Evolutionary conservation across 2,329 filamentous ascomycete genomes (phyloP).

Genomic region (Fusarium tricinctum): DNA sequence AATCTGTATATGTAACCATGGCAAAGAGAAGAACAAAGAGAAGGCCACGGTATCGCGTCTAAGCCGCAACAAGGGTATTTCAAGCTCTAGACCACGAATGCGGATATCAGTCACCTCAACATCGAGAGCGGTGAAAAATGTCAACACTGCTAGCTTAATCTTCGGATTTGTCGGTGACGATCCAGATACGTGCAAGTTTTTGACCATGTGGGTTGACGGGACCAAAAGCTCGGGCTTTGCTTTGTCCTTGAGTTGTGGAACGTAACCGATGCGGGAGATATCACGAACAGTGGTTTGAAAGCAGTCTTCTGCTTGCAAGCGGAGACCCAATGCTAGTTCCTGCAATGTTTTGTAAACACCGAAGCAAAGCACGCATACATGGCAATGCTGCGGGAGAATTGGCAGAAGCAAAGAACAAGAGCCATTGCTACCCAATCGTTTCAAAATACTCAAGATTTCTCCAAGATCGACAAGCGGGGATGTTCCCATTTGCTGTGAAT

Average conservation of each 20-base stretch:
- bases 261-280: conserved; percentile 27
- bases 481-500: conserved; percentile 21
- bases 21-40: conserved; percentile 3
- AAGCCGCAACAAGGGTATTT: conserved; percentile 30
- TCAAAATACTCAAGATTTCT: conserved; percentile 7
- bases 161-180: conserved; percentile 52
- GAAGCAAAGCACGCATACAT: conserved; percentile 8
- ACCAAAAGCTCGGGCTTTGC: conserved; percentile 15
- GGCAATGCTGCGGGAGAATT: conserved; percentile 1
- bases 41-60: conserved; percentile 25
- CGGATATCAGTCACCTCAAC: conserved; percentile 41
- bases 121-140: conserved; percentile 49
- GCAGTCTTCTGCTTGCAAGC: conserved; percentile 3
- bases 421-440: conserved; percentile 20
- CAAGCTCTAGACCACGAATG: conserved; percentile 19
- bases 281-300: conserved; percentile 2
- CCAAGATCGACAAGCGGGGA: conserved; percentile 42
- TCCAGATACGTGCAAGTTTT: conserved; percentile 18
- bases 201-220: conserved; percentile 14
- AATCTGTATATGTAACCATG: conserved; percentile 13
- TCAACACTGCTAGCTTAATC: conserved; percentile 7
- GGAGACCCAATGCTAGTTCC: conserved; percentile 9
- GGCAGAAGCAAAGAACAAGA: neutral
- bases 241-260: conserved; percentile 10
- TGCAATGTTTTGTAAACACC: conserved; percentile 7